Conservation (phyloP, 1,284 basidiomycete species). For the Puccinia novopanici region DNA sequence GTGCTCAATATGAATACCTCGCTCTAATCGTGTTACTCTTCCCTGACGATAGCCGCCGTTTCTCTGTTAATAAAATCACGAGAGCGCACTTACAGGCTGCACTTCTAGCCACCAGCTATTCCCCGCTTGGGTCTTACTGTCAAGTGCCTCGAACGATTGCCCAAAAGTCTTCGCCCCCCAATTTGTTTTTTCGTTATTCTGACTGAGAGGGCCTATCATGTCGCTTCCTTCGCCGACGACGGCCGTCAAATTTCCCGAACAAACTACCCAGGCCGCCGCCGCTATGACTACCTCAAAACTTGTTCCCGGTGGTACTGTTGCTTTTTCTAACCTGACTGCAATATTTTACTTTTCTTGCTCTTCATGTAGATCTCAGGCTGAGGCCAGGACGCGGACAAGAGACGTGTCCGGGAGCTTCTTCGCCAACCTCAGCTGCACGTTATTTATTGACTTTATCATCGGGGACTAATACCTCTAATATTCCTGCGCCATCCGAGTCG, state of each 20-base stretch:
- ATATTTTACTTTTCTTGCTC: not conserved
- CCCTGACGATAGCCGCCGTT: not conserved
- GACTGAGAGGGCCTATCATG: not conserved
- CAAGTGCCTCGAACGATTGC: not conserved
- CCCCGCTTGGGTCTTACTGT: not conserved
- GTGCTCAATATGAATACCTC: not conserved
- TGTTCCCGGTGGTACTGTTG: not conserved
- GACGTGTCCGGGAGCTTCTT: too few relatives aligned
- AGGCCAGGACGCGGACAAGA: conserved; percentile 3
- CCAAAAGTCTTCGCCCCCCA: not conserved
- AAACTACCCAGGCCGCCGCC: not conserved
- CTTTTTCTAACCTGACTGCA: not conserved
- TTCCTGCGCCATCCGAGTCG: not conserved
- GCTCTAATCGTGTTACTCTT: not conserved
- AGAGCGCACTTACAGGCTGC: too few relatives aligned
- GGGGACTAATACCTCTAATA: not conserved
- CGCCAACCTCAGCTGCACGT: not conserved
- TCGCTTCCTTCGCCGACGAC: conserved; percentile 10
- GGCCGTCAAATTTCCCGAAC: conserved; percentile 5
- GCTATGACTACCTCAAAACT: too few relatives aligned
- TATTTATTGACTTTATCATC: not conserved
- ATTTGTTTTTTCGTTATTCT: not conserved
- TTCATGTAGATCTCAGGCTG: conserved; percentile 5
- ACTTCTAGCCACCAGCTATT: too few relatives aligned
- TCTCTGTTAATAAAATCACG: not conserved